Evolutionary conservation across 169 alveolate genomes (phyloP).

Genomic region (Eimeria praecox): DNA sequence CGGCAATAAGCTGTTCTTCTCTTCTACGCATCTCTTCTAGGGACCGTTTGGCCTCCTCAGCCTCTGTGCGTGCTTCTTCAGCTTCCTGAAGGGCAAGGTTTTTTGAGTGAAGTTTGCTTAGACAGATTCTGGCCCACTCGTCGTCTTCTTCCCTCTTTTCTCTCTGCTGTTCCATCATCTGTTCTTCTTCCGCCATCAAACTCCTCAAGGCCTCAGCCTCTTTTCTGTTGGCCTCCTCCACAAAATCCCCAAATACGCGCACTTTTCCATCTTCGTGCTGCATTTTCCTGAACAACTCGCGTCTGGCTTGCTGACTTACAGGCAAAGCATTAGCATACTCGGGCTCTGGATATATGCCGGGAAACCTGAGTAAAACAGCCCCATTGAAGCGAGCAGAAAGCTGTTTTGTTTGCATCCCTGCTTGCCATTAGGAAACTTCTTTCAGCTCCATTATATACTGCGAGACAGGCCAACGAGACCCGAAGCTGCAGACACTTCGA

Average conservation of each 20-base stretch:
- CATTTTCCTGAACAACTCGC: slow-evolving; percentile 44
- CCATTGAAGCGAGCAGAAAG: not conserved
- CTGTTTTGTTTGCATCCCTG: not conserved
- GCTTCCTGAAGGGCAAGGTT: slow-evolving; percentile 65
- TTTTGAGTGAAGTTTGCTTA: slow-evolving; percentile 61
- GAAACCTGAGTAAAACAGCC: slow-evolving; percentile 20
- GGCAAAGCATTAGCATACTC: slow-evolving; percentile 65
- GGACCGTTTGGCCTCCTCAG: slow-evolving; percentile 39
- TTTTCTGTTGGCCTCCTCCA: slow-evolving; percentile 39
- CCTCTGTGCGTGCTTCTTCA: slow-evolving; percentile 18
- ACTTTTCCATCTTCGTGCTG: slow-evolving; percentile 66
- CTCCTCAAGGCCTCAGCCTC: not conserved
- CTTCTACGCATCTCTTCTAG: slow-evolving; percentile 53
- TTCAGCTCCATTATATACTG: not conserved
- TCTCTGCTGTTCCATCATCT: slow-evolving; percentile 29
- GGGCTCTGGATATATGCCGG: slow-evolving; percentile 50
- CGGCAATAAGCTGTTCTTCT: slow-evolving; percentile 56
- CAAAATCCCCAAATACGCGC: slow-evolving; percentile 62
- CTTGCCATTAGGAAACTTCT: not conserved
- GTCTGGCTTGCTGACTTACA: slow-evolving; percentile 66
- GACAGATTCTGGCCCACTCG: slow-evolving; percentile 72
- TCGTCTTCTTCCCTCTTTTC: slow-evolving; percentile 65
- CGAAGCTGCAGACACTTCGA: not conserved
- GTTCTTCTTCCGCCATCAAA: not conserved
- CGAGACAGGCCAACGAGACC: not conserved